Percentiles rank a stretch among this genome's conserved stretches.
These are phyloP conservation scores for Singerocomus inundabilis DNA, from an alignment of 1,284 basidiomycete genomes.

Conservation along the genomic window DNA sequence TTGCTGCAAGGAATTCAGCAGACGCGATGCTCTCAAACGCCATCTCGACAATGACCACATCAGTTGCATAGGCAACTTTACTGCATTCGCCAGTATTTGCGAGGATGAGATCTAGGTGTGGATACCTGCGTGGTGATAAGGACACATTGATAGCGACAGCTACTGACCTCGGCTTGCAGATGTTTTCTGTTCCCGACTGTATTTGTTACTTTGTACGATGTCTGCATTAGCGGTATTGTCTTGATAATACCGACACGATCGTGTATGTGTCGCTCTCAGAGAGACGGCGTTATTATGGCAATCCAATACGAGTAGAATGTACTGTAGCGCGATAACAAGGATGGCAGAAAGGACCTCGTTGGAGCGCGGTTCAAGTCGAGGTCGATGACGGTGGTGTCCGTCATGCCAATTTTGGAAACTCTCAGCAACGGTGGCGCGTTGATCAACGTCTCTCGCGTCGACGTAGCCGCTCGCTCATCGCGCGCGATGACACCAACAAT, in stretches of 20 bases:
- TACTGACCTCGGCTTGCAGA: slow-evolving; percentile 6
- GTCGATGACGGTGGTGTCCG: too few species aligned
- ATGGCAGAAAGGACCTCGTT: too few species aligned
- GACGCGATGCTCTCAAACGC: slow-evolving; percentile 54
- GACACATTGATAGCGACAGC: slow-evolving; percentile 1
- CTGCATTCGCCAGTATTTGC: slow-evolving; percentile 24
- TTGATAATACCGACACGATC: slow-evolving; percentile 8
- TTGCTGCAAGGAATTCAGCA: slow-evolving; percentile 50
- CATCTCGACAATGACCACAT: slow-evolving; percentile 48
- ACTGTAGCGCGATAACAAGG: slow-evolving; percentile 9
- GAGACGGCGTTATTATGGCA: slow-evolving; percentile 16
- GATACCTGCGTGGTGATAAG: slow-evolving; percentile 7
- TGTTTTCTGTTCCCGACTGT: slow-evolving; percentile 7
- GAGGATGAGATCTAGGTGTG: slow-evolving; percentile 27
- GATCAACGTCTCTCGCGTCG: slow-evolving; percentile 13
- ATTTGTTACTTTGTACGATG: slow-evolving; percentile 6
- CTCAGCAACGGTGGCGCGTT: slow-evolving; percentile 19
- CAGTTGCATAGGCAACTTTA: slow-evolving; percentile 38
- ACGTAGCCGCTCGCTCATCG: slow-evolving; percentile 4
- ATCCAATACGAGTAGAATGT: slow-evolving; percentile 12
- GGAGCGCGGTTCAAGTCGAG: too few species aligned
- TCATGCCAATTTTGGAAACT: slow-evolving; percentile 19
- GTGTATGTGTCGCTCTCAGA: slow-evolving; percentile 15
- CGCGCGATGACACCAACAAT: slow-evolving; percentile 13
- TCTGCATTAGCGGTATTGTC: slow-evolving; percentile 10